Conservation (phyloP, 2,329 filamentous ascomycete genomes). For the Fusarium pseudocircinatum region DNA sequence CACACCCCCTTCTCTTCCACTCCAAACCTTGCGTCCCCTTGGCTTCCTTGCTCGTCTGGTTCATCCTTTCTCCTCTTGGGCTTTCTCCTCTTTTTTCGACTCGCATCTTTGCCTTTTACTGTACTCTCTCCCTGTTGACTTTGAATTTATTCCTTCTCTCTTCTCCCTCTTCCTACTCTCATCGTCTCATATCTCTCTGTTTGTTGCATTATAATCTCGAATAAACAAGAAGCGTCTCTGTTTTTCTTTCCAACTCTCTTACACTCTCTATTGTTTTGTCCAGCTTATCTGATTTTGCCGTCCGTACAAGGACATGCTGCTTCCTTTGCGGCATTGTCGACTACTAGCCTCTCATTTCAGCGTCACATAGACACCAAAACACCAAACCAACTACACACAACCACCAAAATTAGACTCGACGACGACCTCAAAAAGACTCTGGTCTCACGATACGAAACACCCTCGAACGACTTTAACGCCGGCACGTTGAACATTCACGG, state of each 20-base stretch:
- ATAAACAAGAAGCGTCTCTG: conserved; percentile 34
- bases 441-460: conserved; percentile 19
- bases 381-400: conserved; percentile 10
- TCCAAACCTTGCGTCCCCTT: conserved; percentile 27
- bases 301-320: conserved; percentile 41
- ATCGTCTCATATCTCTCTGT: conserved; percentile 25
- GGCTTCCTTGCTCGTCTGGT: conserved; percentile 26
- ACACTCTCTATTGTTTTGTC: conserved; percentile 21
- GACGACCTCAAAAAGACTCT: conserved; percentile 18
- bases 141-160: conserved; percentile 12
- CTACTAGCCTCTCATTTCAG: conserved; percentile 39
- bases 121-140: conserved; percentile 19
- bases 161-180: conserved; percentile 21
- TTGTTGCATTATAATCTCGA: conserved; percentile 22
- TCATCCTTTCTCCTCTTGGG: conserved; percentile 32
- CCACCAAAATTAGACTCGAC: conserved; percentile 21
- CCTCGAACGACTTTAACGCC: conserved; percentile 33
- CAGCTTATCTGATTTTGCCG: conserved; percentile 16
- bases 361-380: conserved; percentile 34
- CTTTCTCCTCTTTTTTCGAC: conserved; percentile 27
- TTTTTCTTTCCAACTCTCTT: conserved; percentile 21
- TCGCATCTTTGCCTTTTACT: conserved; percentile 17
- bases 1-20: conserved; percentile 24
- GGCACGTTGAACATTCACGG: conserved; percentile 41
- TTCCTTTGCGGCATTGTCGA: conserved; percentile 41